Evolutionary conservation across 2,329 filamentous ascomycete genomes (phyloP).

Genomic region (Purpureocillium takamizusanense): DNA sequence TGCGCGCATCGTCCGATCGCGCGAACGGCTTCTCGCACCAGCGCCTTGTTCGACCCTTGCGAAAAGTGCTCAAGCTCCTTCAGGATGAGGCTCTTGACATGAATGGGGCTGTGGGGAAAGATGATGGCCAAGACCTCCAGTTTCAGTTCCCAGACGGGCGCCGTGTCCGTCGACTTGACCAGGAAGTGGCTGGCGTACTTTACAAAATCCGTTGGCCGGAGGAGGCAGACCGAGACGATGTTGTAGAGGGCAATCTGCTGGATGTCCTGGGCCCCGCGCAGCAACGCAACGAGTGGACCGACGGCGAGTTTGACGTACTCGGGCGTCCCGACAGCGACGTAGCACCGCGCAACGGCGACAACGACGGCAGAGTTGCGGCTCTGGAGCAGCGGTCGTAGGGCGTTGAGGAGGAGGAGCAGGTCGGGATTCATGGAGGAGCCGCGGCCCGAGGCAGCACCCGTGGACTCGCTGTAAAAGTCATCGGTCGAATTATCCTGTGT

Average conservation of each 20-base stretch:
- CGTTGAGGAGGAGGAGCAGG: constrained; percentile 69
- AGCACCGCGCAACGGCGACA: constrained; percentile 76
- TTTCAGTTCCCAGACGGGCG: constrained; percentile 83
- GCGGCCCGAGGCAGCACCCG: constrained; percentile 32
- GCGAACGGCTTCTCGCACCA: constrained; percentile 82
- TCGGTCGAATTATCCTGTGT: constrained; percentile 37
- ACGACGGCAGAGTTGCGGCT: constrained; percentile 92
- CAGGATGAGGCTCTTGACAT: constrained; percentile 77
- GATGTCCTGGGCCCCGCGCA: constrained; percentile 78
- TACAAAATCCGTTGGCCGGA: constrained; percentile 70
- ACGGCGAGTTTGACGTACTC: constrained; percentile 68
- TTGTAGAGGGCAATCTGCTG: constrained; percentile 88
- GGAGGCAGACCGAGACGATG: constrained; percentile 83
- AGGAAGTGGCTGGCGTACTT: constrained; percentile 86
- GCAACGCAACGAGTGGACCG: constrained; percentile 76
- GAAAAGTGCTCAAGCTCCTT: constrained; percentile 94
- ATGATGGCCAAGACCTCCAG: constrained; percentile 84
- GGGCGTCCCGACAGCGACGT: constrained; percentile 72
- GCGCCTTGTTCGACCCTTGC: constrained; percentile 58
- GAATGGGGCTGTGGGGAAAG: constrained; percentile 70
- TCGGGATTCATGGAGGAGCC: constrained; percentile 66
- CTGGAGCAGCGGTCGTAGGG: constrained; percentile 75
- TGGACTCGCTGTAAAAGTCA: constrained; percentile 72
- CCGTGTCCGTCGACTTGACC: constrained; percentile 67
- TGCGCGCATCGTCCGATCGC: constrained; percentile 93